Base-by-base conservation (phyloP, 352 stramenopile genomes). In the Globisporangium rhizosaccharum region DNA sequence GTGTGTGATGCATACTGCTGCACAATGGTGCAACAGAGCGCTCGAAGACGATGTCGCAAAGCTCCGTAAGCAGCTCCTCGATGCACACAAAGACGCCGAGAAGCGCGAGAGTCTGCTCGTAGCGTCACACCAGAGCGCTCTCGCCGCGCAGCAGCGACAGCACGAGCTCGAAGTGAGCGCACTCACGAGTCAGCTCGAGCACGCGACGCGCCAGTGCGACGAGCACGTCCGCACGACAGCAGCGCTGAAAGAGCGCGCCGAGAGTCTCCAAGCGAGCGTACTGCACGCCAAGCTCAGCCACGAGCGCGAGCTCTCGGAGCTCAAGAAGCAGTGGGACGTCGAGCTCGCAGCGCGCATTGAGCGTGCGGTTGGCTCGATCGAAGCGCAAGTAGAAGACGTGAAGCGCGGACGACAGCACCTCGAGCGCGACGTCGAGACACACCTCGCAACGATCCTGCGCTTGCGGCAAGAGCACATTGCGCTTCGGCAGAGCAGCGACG, bases 371-470 rank as follows among this genome's bases (percentile, higher is more conserved):
- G 61, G 64, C 1, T 70, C 67, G 0, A 72, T 92, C 7, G 78
- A 92, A 58, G 68, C 63, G 3, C 82, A 92, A 63, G 63, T 91
- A 4, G 75, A 73, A 0, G 85, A 87, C 18, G 73, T 90, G 57
- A 87, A 87, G 55, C 79, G 83, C 47, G 71, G 66, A 2, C 73
- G 83, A 1, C 46, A 81, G 37, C 63, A 79, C 46, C 62, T 91
- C 23, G 79, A 92, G 56, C 66, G 66, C 23, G 81, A 92, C 45
- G 75, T 90, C 1, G 79, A 84, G 56, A 87, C 77, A 51, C 77
- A 88, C 49, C 53, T 79, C 28, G 60, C 74, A n/a, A 77, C 65
- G 2, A 77, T 88, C 53, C 54, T 79, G 15, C 56, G 68, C 20
- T 60, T 92, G 3, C 75, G 80, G 0, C 68, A 92, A 45, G 78